Evolutionary conservation across 176 grass and related monocot genomes (phyloP).

Genomic region (Eremochloa ophiuroides): DNA sequence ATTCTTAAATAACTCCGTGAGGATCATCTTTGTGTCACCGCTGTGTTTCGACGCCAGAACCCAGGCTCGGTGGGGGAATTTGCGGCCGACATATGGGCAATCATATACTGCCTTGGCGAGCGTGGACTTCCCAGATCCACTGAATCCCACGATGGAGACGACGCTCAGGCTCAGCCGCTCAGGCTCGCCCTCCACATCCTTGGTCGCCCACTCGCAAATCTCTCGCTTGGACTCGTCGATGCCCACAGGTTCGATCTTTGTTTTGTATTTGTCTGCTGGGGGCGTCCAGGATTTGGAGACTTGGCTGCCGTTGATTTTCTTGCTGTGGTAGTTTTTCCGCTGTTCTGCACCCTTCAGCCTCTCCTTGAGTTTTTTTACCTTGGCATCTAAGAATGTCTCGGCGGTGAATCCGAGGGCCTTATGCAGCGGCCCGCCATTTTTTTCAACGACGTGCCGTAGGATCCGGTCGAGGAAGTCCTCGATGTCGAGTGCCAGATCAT

Average conservation of each 20-base stretch:
- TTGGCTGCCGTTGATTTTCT: background rate
- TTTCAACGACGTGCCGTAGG: no score
- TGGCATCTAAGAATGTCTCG: no score
- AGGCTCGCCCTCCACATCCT: background rate
- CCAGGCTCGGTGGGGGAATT: background rate
- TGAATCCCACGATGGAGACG: background rate
- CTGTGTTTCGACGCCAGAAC: background rate
- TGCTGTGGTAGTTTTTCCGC: background rate
- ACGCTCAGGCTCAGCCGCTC: background rate
- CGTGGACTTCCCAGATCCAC: background rate
- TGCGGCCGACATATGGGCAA: background rate
- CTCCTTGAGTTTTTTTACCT: background rate
- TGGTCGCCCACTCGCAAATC: background rate
- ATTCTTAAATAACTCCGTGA: background rate
- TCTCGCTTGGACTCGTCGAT: background rate
- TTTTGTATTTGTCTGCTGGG: background rate
- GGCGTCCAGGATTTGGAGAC: background rate
- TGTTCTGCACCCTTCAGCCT: background rate
- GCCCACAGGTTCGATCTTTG: background rate
- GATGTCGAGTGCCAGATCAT: background rate
- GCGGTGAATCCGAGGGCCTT: no score
- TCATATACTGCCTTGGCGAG: background rate
- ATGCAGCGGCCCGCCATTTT: no score
- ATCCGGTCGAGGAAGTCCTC: background rate
- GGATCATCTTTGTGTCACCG: background rate